Evolutionary conservation across 1,139 yeast genomes (phyloP).

Genomic region (Entelexis sorbosivorans): DNA sequence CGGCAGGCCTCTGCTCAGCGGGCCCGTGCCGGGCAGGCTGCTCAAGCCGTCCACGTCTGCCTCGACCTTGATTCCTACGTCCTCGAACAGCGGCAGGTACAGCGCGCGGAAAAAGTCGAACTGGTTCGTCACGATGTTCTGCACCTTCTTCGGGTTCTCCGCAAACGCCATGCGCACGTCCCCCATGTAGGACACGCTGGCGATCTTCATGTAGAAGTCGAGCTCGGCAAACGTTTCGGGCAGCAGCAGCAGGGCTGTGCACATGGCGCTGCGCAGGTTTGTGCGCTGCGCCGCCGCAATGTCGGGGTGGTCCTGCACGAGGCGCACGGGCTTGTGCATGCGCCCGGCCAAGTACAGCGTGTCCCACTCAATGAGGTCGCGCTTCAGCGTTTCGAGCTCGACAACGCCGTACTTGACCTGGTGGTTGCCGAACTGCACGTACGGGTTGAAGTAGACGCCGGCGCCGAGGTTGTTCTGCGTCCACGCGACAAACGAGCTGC

Average conservation of each 20-base stretch:
- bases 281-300: slow-evolving; percentile 43
- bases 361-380: slow-evolving; percentile 72
- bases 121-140: slow-evolving; percentile 75
- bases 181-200: slow-evolving; percentile 77
- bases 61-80: slow-evolving; percentile 9
- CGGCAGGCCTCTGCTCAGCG: slow-evolving; percentile 30
- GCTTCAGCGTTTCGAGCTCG: slow-evolving; percentile 46
- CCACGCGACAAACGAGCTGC: slow-evolving; percentile 46
- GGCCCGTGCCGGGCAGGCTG: slow-evolving; percentile 24
- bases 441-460: slow-evolving; percentile 91
- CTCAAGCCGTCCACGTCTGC: slow-evolving; percentile 24
- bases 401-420: slow-evolving; percentile 81
- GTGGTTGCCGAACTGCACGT: slow-evolving; percentile 51
- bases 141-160: slow-evolving; percentile 81
- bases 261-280: slow-evolving; percentile 67
- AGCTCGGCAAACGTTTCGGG: slow-evolving; percentile 44
- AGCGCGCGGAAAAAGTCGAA: slow-evolving; percentile 53
- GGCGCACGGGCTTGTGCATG: slow-evolving; percentile 83
- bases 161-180: slow-evolving; percentile 81
- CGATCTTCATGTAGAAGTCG: slow-evolving; percentile 62
- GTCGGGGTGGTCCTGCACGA: slow-evolving; percentile 31
- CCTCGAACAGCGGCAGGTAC: slow-evolving; percentile 56
- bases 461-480: slow-evolving; percentile 65
- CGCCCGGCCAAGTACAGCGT: slow-evolving; percentile 85
- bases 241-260: slow-evolving; percentile 56